Base-by-base conservation (phyloP, 371 early-diverging fungal species). In the Globomyces sp. region DNA sequence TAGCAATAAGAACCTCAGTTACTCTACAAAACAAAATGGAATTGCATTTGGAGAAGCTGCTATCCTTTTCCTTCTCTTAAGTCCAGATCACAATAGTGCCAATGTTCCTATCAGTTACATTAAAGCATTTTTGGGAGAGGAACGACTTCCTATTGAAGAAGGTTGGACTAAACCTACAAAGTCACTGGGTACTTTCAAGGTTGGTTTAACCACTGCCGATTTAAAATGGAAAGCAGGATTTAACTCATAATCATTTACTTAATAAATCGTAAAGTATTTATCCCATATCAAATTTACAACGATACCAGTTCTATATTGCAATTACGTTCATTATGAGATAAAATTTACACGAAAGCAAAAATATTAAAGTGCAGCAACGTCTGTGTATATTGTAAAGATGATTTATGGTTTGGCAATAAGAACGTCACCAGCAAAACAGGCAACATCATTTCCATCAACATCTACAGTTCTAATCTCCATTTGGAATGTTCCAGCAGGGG, bases 41-140 rank as follows among this genome's bases (percentile, higher is more conserved):
- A 9, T 63, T 3, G 68, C 71, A 3, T 68, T 51, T 48, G 68
- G 62, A 4, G 75, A 75, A 60, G 37, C 72, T 24, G 57, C 65
- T 2, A 40, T 75, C 37, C 46, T 67, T 13, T 11, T 70, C 13
- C 24, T 48, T 41, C 13, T 40, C 13, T 36, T 63, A 3, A 42
- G 43, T 46, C 48, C 61, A 6, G 67, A 60, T 39, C 49, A 69
- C 9, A 63, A 63, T 37, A n/a, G 36, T 36, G 39, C 46, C 2
- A 2, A 50, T 8, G 11, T 39, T 10, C 42, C 57, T 5, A 41
- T 53, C 6, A 55, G 9, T 8, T 24, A 42, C 4, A 9, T 64
- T 24, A 55, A 52, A 13, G 45, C 36, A 55, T 64, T 64, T 36
- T 40, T 37, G 8, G 52, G 50, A 9, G 53, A 64, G 10, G 64